These are phyloP conservation scores for Pontederia crassipes DNA, from an alignment of 176 grass and related monocot genomes.

Conservation along the genomic window DNA sequence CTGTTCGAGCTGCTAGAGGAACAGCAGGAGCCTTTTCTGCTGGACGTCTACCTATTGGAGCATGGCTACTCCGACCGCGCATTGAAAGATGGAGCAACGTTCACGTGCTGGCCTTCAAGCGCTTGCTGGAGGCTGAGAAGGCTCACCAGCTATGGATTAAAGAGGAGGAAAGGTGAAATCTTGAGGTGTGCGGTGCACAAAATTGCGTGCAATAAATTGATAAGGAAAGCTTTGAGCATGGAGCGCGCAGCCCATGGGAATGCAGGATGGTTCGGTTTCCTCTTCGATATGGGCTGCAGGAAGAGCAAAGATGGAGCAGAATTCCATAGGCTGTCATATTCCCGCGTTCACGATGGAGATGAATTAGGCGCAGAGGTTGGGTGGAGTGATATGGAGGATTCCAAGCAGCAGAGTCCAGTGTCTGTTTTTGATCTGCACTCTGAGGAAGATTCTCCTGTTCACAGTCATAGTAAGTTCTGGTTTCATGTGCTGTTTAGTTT, in stretches of 20 bases:
- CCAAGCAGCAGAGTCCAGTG: conserved; percentile 74
- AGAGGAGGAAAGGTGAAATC: conserved; percentile 19
- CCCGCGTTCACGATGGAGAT: conserved; percentile 4
- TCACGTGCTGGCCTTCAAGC: conserved; percentile 20
- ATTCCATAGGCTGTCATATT: conserved; percentile 34
- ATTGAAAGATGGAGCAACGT: conserved; percentile 12
- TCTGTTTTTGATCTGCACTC: conserved; percentile 81
- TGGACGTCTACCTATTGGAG: conserved; percentile 45
- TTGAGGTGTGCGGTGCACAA: conserved; percentile 18
- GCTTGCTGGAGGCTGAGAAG: conserved; percentile 44
- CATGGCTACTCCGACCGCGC: conserved; percentile 21
- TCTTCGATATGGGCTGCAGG: conserved; percentile 5
- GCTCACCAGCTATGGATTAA: conserved; percentile 37
- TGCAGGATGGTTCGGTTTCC: conserved; percentile 10
- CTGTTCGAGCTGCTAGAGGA: conserved; percentile 89
- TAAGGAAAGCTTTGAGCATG: conserved; percentile 7
- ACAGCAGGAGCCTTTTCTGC: conserved; percentile 88
- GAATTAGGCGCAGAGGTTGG: not conserved
- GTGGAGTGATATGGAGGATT: conserved; percentile 28
- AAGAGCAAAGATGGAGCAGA: conserved; percentile 9
- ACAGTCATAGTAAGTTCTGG: not conserved
- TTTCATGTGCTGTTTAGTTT: not conserved
- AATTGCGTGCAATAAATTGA: conserved; percentile 15
- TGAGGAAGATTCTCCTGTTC: conserved; percentile 24
- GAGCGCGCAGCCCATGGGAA: not conserved